A percentile compares a stretch with the other conserved stretches of the same genome.
phyloP scores from a whole-genome alignment of 352 stramenopile species.

The Globisporangium perplexum region DNA sequence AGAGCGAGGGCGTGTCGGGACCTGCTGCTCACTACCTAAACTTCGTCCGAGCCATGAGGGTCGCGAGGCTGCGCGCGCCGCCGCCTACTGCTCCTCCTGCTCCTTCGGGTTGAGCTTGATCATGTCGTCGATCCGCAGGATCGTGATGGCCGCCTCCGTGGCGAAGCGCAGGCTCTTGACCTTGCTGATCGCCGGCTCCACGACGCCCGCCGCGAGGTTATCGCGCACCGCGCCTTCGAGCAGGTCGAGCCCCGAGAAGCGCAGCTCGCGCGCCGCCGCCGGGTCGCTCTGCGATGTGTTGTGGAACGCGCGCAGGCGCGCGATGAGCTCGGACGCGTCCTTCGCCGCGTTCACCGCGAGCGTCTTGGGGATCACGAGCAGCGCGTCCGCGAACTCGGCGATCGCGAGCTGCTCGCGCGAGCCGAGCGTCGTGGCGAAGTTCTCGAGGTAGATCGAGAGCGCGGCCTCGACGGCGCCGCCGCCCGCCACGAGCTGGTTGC shows the following conservation, averaged over 20 bases:
- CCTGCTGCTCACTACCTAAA: conserved; percentile 5
- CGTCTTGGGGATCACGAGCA: conserved; percentile 89
- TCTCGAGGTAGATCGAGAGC: conserved; percentile 97
- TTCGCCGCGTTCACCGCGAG: conserved; percentile 98
- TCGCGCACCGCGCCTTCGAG: conserved; percentile 93
- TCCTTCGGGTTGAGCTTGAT: conserved; percentile 95
- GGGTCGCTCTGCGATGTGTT: conserved; percentile 91
- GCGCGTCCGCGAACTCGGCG: conserved; percentile 95
- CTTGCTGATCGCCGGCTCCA: conserved; percentile 99
- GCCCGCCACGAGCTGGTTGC: conserved; percentile 96
- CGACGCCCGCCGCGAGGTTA: conserved; percentile 96
- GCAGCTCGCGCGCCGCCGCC: conserved; percentile 61
- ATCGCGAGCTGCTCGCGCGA: conserved; percentile 98
- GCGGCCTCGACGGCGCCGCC: conserved; percentile 97
- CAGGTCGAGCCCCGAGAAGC: conserved; percentile 95
- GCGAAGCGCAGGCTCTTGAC: conserved; percentile 99
- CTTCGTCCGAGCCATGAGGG: not conserved
- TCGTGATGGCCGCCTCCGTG: conserved; percentile 99
- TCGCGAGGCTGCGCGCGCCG: not conserved
- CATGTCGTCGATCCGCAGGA: conserved; percentile 99
- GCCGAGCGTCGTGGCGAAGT: conserved; percentile 96
- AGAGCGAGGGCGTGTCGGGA: conserved; percentile 7
- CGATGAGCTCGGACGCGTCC: conserved; percentile 98
- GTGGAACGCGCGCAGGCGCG: conserved; percentile 95
- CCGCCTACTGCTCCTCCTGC: conserved; percentile 64